Base-by-base conservation (phyloP, 2,329 filamentous ascomycete genomes). In the Colletotrichum brevisporum region DNA sequence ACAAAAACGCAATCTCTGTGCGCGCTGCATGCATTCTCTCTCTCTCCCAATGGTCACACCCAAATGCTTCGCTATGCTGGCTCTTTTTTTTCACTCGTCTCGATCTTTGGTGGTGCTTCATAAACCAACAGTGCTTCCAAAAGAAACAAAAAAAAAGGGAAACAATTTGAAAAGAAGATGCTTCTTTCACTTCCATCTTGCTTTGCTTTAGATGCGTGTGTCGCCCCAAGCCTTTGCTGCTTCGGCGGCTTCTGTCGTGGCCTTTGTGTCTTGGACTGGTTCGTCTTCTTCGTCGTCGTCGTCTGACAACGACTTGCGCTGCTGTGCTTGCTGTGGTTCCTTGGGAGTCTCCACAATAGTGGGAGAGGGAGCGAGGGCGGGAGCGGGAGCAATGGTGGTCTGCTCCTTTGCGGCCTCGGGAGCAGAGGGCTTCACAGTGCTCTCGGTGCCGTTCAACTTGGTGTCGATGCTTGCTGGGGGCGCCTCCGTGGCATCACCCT, bases 171-270 rank as follows among this genome's bases (percentile, higher is more conserved):
- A n/a, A 18, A 21, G 8, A 18, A 39, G 13, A 43, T n/a, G 13
- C 41, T n/a, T 15, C 15, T 43, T 43, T n/a, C 15, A 15, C 16
- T 24, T 3, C 21, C 21, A 43, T n/a, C 31, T 10, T 36, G 41
- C 41, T 43, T 52, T n/a, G 43, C 41, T 55, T 61, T 24, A 61
- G 58, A 43, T 18, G 48, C 58, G n/a, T 36, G 50, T 50, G 48
- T 27, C 21, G 13, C 67, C 55, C 67, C 67, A 66, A 26, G 67
- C 67, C 56, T 61, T 69, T 24, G 67, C 67, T 51, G 67, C 62
- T 47, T 69, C 67, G 45, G 67, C 67, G 24, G 62, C 67, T 45
- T 64, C 67, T 54, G 67, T 57, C 50, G 36, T 69, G 26, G 62
- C 55, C 13, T 53, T 66, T 13, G 43, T 55, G 10, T 69, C 62